Evolutionary conservation across 495 filamentous ascomycete species (phyloP).

Genomic region (Penicillium cosmopolitanum): DNA sequence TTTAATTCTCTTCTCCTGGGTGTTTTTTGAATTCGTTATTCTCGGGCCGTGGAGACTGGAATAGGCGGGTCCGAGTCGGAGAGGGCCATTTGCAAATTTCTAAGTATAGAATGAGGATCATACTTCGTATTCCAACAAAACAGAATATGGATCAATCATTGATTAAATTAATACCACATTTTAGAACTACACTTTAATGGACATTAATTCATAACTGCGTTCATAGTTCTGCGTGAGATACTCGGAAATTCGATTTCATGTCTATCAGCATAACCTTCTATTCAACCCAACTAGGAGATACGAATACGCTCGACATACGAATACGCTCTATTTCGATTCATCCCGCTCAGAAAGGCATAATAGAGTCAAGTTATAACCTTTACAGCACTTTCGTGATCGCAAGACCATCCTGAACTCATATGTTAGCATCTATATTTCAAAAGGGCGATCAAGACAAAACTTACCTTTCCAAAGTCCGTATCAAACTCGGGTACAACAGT

Average conservation of each 20-base stretch:
- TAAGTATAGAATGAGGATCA: too few species aligned
- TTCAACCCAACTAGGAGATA: too few species aligned
- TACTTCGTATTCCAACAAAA: too few species aligned
- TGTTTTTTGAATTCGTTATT: background rate
- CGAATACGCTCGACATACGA: too few species aligned
- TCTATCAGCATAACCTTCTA: background rate
- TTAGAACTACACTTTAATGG: too few species aligned
- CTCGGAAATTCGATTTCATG: background rate
- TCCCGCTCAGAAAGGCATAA: too few species aligned
- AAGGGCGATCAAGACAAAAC: constrained; percentile 6
- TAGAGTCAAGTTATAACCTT: background rate
- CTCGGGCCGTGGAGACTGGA: background rate
- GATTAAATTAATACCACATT: too few species aligned
- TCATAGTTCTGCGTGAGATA: too few species aligned
- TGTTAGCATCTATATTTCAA: constrained; percentile 6
- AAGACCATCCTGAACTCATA: constrained; percentile 19
- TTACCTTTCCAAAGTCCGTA: constrained; percentile 22
- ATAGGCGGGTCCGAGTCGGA: background rate
- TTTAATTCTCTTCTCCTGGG: background rate
- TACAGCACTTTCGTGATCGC: constrained; percentile 23
- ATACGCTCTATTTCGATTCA: too few species aligned
- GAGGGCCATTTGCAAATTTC: too few species aligned
- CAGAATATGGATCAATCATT: too few species aligned
- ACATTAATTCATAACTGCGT: too few species aligned
- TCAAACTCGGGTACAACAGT: constrained; percentile 23